A percentile compares a stretch with the other conserved stretches of the same genome.
Evolutionary conservation across 768 basidiomycete genomes (phyloP).

Genomic region (Pleurotus sapidus): DNA sequence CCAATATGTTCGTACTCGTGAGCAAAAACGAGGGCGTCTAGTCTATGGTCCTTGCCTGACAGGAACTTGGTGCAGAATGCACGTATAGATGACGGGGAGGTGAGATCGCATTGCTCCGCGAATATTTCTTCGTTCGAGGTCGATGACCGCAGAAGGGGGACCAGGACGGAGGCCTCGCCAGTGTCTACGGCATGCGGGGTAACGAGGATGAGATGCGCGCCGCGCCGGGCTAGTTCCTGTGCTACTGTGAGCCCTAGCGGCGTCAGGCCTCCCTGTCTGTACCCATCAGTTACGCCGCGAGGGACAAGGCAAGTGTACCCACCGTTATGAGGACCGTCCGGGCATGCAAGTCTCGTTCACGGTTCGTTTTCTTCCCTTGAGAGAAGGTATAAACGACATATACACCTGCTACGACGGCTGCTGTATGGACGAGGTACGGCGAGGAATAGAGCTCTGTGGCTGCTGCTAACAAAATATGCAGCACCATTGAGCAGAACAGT

Average conservation of each 20-base stretch:
- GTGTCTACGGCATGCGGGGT: constrained; percentile 57
- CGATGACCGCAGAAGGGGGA: constrained; percentile 63
- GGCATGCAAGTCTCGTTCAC: constrained; percentile 76
- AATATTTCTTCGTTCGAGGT: constrained; percentile 76
- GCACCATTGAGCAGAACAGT: constrained; percentile 40
- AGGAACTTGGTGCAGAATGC: constrained; percentile 69
- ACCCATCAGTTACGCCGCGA: not conserved
- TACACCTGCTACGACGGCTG: constrained; percentile 38
- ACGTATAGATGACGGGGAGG: constrained; percentile 63
- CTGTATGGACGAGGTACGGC: constrained; percentile 54
- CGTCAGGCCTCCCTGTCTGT: constrained; percentile 66
- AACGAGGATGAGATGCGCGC: constrained; percentile 79
- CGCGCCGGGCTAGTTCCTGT: constrained; percentile 64
- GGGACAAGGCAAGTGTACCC: constrained; percentile 17
- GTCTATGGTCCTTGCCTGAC: constrained; percentile 57
- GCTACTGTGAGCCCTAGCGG: constrained; percentile 68
- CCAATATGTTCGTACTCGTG: constrained; percentile 77
- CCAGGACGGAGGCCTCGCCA: constrained; percentile 51
- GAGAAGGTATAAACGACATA: constrained; percentile 55
- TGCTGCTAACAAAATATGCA: constrained; percentile 41
- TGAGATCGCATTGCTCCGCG: constrained; percentile 75
- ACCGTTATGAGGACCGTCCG: constrained; percentile 72
- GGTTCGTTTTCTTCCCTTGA: constrained; percentile 66
- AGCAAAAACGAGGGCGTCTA: constrained; percentile 78
- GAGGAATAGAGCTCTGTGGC: constrained; percentile 46